Evolutionary conservation across 2,329 filamentous ascomycete species (phyloP), one percentile per base, ranked within the genome.

Genomic region (Verticillium dahliae): DNA sequence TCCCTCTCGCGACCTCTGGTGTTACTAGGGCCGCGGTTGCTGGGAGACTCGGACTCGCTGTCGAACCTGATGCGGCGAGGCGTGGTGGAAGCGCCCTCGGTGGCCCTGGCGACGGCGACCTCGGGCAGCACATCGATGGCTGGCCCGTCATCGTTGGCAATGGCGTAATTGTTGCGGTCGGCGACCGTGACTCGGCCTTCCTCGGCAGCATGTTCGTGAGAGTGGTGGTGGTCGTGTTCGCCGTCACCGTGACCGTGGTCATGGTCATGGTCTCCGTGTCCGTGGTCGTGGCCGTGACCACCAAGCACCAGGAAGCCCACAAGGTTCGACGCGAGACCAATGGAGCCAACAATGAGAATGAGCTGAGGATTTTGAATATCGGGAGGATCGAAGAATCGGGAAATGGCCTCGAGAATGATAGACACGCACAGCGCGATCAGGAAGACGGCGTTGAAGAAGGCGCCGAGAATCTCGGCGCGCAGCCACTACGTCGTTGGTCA

Each of bases 391-490:
- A 98, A 84, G 68, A 99, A 90, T 71, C 95, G 90, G 69, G 93
- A 92, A 63, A 97, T 85, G 15, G 95, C 95, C 76, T 99, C 95
- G 69, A 99, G 87, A 71, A 98, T 90, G 75, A 99, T 99, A 58
- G 94, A 96, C 61, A 99, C 82, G 78, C 95, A 99, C 9, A 99
- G 85, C 7, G 95, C 95, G 71, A 99, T 95, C 55, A 99, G 83
- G 79, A 99, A 99, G 56, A 98, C 94, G 67, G 95, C 95, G 71
- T 99, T 99, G 77, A 98, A 91, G 69, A 98, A 88, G 57, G 95
- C 95, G 71, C 95, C 95, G 6, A 99, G 83, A 11, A 96, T 98
- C 80, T 99, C 95, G 39, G 95, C 95, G 68, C 95, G 91, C 80
- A 98, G 90, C 91, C 93, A 99, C 90, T 94, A 69, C 9, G 39